Base-by-base conservation (phyloP, 495 filamentous ascomycete genomes). In the Platismatia glauca region DNA sequence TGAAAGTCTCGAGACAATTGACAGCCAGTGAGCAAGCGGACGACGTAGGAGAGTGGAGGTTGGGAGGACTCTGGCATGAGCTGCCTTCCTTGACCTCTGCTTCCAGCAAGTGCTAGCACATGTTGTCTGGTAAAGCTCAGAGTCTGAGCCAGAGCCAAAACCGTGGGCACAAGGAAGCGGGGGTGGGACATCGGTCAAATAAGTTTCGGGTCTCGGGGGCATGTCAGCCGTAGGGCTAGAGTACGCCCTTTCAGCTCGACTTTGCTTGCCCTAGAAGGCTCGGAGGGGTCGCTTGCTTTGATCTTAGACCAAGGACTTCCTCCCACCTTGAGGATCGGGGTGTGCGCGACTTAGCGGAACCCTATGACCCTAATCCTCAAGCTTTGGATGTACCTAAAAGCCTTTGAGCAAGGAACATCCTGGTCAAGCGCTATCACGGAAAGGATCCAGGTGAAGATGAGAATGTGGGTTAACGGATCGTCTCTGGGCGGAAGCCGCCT, bases 111-210 rank as follows among this genome's bases (percentile, higher is more conserved):
- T 53, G 38, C 60, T 62, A 62, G 35, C 52, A 41, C 39, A 62
- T 55, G 38, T 52, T 62, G 27, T 44, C 8, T 41, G 52, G 37
- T 22, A 43, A 41, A 61, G 50, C 50, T 33, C 50, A n/a, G n/a
- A n/a, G n/a, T 55, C n/a, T 55, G 38, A n/a, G n/a, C 50, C 50
- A 53, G 18, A 53, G 50, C 50, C 60, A n/a, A 56, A 34, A 53
- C 60, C 50, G 24, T 56, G 13, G 11, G 20, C n/a, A 9, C 29
- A 34, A 62, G 20, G 52, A 62, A 56, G 60, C 55, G 60, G 60
- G 60, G 60, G 60, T 55, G 53, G 60, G 24, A 53, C 37, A 55
- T 62, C 29, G 60, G 29, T 62, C 60, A 62, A 62, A 62, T 61
- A 61, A 20, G 4, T 24, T 53, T 33, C 33, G 35, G 60, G 24